Base-by-base conservation (phyloP, 1,139 yeast species). In the Saccharomyces hybrid region DNA sequence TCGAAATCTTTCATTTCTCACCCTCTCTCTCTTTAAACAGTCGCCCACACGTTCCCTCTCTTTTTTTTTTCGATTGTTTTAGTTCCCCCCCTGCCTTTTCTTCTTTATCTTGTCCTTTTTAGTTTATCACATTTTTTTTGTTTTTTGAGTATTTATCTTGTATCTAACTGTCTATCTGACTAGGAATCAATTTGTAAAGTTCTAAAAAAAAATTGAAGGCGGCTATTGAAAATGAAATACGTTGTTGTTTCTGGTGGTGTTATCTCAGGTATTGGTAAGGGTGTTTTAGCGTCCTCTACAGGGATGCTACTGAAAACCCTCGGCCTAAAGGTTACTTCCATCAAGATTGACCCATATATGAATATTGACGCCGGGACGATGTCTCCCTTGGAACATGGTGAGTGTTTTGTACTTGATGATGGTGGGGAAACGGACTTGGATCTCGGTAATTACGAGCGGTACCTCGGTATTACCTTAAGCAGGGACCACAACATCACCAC, bases 401-500 rank as follows among this genome's bases (percentile, higher is more conserved):
- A 93, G 73, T 96, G 97, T 72, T 93, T 91, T 71, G 98, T 95
- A 53, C 79, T 93, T 68, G 88, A 93, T 71, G 99, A 93, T 72
- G 99, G 99, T 73, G 99, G 99, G 63, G 99, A 93, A 75, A 97
- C 93, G 52, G 99, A 93, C 75, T 81, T 93, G 71, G 99, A 93
- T 75, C 79, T 93, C 63, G 99, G 99, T 73, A 93, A 93, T 76
- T 93, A 93, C 73, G 99, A 93, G 77, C 84, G 99, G 70, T 93
- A 95, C 74, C 78, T 93, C 65, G 91, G 91, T 72, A 88, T 91
- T 64, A 89, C 98, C 49, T 80, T 93, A 70, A 93, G 98, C 53
- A 84, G 78, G 66, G 95, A 89, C 73, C 98, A 93, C 75, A 93
- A 93, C 75, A 91, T 93, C 71, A 93, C 99, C 62, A 93, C 99